Percentiles rank a stretch among this genome's conserved stretches.
phyloP scores from a whole-genome alignment of 169 alveolate genomes.

The Plasmodium cynomolgi region DNA sequence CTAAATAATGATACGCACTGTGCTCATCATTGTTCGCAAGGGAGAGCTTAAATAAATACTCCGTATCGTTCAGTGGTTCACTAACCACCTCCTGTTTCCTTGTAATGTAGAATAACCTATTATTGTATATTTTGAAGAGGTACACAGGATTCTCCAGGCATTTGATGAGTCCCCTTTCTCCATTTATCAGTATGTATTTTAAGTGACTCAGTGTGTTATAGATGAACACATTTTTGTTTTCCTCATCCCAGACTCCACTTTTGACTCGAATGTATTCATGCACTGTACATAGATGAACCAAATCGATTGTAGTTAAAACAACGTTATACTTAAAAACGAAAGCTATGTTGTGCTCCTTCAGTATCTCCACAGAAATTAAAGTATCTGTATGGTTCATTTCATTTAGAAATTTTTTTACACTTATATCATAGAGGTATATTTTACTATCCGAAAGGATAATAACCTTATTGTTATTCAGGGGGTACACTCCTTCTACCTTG shows the following conservation, averaged over 20 bases:
- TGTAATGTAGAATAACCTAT: conserved; percentile 17
- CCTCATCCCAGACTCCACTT: conserved; percentile 83
- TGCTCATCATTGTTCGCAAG: conserved; percentile 55
- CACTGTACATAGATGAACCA: conserved; percentile 73
- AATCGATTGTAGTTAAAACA: conserved; percentile 78
- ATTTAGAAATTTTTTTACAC: conserved; percentile 31
- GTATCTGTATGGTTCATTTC: conserved; percentile 75
- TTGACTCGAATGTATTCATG: conserved; percentile 77
- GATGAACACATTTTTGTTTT: conserved; percentile 66
- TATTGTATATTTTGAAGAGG: conserved; percentile 60
- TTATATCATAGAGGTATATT: conserved; percentile 67
- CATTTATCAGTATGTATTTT: conserved; percentile 46
- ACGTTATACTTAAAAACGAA: conserved; percentile 77
- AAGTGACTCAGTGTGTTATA: conserved; percentile 77
- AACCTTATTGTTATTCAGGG: conserved; percentile 50
- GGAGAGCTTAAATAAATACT: conserved; percentile 33
- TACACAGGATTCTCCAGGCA: conserved; percentile 64
- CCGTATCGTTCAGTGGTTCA: conserved; percentile 31
- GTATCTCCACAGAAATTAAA: conserved; percentile 74
- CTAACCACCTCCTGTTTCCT: conserved; percentile 25
- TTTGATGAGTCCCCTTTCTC: conserved; percentile 68
- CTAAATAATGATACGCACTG: conserved; percentile 33
- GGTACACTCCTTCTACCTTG: conserved; percentile 26
- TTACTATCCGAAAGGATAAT: conserved; percentile 25
- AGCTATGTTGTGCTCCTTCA: conserved; percentile 76